Conservation (phyloP, 2,329 filamentous ascomycete species). For the Monilinia fructicola region DNA sequence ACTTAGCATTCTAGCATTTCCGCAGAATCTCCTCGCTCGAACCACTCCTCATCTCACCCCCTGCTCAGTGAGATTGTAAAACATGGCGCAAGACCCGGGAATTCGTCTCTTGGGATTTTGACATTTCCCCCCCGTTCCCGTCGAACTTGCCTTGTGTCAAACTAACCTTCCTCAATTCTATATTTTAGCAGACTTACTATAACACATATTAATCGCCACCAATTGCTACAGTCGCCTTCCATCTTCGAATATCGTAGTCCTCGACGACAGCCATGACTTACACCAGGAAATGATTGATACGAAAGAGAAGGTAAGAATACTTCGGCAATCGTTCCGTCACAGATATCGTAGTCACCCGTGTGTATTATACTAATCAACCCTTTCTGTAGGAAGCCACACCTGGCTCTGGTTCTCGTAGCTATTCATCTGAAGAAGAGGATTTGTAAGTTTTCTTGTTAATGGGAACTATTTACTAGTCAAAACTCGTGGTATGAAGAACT, state of each 20-base stretch:
- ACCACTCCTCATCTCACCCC: conserved; percentile 1
- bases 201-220: background rate
- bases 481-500: background rate
- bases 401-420: conserved; percentile 1
- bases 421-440: conserved; percentile 18
- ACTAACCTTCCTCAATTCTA: background rate
- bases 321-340: background rate
- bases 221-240: too few species aligned
- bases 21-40: conserved; percentile 10
- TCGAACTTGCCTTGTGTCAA: conserved; percentile 1
- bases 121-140: conserved; percentile 11
- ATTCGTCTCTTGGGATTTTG: conserved; percentile 23
- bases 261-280: background rate
- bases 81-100: conserved; percentile 22
- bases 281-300: background rate
- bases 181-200: background rate
- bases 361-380: background rate
- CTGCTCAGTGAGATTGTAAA: conserved; percentile 21
- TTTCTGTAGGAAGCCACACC: background rate
- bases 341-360: background rate
- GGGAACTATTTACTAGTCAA: background rate
- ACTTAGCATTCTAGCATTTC: conserved; percentile 5
- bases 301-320: conserved; percentile 9
- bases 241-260: background rate
- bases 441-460: background rate